phyloP scores from a whole-genome alignment of 345 rosid species.

The Camelina laxa region DNA sequence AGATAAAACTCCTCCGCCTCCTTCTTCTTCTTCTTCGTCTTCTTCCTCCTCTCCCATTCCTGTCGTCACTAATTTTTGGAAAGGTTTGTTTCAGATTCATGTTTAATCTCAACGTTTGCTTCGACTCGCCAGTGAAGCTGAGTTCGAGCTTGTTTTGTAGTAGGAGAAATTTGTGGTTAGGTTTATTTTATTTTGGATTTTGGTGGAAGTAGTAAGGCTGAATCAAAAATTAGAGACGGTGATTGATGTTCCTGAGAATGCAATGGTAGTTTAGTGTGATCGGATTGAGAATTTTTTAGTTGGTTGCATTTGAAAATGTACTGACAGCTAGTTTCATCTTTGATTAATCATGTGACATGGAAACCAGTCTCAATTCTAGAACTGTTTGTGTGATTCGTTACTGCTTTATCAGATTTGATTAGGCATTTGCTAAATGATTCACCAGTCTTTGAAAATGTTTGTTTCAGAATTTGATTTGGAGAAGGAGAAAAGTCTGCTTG shows the following conservation, averaged over 20 bases:
- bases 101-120: slow-evolving; percentile 9
- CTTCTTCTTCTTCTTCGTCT: slow-evolving; percentile 55
- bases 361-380: background rate
- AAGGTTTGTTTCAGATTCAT: slow-evolving; percentile 57
- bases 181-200: slow-evolving; percentile 4
- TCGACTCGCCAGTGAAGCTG: slow-evolving; percentile 5
- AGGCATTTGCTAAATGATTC: background rate
- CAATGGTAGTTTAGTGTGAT: slow-evolving; percentile 36
- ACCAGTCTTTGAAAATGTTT: background rate
- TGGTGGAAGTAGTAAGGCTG: slow-evolving; percentile 22
- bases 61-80: slow-evolving; percentile 87
- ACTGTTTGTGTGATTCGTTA: no score
- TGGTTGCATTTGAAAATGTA: background rate
- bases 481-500: slow-evolving; percentile 84
- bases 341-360: background rate
- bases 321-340: no score
- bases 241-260: slow-evolving; percentile 19
- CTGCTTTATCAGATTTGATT: no score
- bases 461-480: slow-evolving; percentile 84
- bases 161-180: slow-evolving; percentile 18
- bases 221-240: slow-evolving; percentile 11
- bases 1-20: slow-evolving; percentile 61
- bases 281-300: slow-evolving; percentile 8
- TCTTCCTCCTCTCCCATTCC: slow-evolving; percentile 75
- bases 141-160: slow-evolving; percentile 12